Evolutionary conservation across 2,329 filamentous ascomycete genomes (phyloP).

Genomic region (Colletotrichum gigasporum): DNA sequence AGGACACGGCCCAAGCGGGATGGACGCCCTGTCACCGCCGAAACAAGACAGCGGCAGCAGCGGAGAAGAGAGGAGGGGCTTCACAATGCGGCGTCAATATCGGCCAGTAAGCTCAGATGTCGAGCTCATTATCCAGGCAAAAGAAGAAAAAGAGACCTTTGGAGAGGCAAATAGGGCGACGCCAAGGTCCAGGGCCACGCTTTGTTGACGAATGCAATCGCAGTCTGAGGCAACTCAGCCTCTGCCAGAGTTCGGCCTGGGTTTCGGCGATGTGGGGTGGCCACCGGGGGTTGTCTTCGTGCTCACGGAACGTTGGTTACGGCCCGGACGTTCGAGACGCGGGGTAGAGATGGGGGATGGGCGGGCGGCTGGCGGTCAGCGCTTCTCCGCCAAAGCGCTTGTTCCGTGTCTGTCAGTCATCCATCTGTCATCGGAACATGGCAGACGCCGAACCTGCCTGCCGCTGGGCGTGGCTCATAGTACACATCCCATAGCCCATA

Average conservation of each 20-base stretch:
- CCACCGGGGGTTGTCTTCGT: not conserved
- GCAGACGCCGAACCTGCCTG: not conserved
- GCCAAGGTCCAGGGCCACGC: not conserved
- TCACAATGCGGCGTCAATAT: not conserved
- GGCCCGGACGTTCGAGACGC: not conserved
- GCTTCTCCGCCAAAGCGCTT: not conserved
- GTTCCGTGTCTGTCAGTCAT: not conserved
- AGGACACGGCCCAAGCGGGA: not conserved
- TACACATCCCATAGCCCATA: no score
- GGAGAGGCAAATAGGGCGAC: not conserved
- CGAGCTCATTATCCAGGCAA: no score
- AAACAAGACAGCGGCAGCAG: not conserved
- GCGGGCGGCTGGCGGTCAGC: not conserved
- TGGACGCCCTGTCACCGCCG: not conserved
- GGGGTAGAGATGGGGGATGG: not conserved
- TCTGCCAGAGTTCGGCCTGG: not conserved
- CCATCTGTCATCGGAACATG: not conserved
- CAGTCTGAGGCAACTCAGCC: not conserved
- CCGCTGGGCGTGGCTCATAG: no score
- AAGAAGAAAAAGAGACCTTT: no score
- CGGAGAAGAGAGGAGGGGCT: no score
- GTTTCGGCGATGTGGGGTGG: constrained; percentile 4
- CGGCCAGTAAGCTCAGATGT: no score
- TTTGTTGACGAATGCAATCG: no score
- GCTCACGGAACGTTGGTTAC: not conserved